Evolutionary conservation across 1,284 basidiomycete species (phyloP).

Genomic region (Fistulinella cinereoalba): DNA sequence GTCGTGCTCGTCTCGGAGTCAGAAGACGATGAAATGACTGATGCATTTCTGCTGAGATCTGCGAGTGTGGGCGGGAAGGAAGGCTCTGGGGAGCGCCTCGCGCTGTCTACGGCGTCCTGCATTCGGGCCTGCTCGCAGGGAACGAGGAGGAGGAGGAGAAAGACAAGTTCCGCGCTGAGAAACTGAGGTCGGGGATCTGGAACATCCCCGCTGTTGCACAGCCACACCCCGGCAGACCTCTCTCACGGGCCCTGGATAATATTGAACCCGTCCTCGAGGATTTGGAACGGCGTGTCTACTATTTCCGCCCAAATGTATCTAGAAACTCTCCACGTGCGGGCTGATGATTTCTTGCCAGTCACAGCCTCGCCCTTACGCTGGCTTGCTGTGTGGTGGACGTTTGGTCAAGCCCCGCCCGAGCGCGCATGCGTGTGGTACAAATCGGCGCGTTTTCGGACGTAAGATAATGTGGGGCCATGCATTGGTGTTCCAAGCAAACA

Average conservation of each 20-base stretch:
- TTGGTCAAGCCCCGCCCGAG: too few species aligned
- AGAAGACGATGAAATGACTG: slow-evolving; percentile 68
- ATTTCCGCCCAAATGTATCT: not conserved
- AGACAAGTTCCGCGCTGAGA: slow-evolving; percentile 8
- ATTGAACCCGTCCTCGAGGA: too few species aligned
- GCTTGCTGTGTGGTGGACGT: too few species aligned
- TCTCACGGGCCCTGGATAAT: too few species aligned
- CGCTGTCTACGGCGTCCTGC: slow-evolving; percentile 6
- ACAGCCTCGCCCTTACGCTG: too few species aligned
- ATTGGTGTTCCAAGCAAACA: too few species aligned
- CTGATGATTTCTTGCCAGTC: too few species aligned
- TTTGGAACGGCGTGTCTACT: too few species aligned
- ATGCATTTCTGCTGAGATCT: slow-evolving; percentile 70
- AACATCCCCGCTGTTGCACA: slow-evolving; percentile 19
- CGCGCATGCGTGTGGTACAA: too few species aligned
- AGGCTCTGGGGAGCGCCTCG: slow-evolving; percentile 4
- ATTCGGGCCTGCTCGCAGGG: slow-evolving; percentile 4
- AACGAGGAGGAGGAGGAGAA: not conserved
- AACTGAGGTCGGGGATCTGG: slow-evolving; percentile 12
- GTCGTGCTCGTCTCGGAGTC: slow-evolving; percentile 54
- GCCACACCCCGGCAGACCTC: slow-evolving; percentile 23
- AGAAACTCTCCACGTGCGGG: too few species aligned
- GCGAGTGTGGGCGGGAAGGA: slow-evolving; percentile 46
- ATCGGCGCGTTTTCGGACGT: too few species aligned
- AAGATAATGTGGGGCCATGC: too few species aligned